phyloP scores from a whole-genome alignment of 192 early-diverging fungal species.

The Funneliformis geosporum region DNA sequence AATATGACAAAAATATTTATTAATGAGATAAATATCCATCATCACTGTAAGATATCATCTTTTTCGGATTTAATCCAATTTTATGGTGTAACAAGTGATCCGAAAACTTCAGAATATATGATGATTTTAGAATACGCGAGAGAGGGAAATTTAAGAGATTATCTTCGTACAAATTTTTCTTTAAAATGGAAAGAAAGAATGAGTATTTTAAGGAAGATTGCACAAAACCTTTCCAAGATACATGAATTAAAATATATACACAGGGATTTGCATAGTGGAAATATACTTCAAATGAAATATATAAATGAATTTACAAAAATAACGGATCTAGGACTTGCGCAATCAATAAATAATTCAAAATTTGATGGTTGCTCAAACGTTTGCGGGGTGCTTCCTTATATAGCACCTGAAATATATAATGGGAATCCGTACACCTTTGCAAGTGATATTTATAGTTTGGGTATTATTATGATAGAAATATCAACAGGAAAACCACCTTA shows the following conservation, averaged over 20 bases:
- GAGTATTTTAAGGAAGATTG: neutral
- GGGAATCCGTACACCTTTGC: conserved; percentile 36
- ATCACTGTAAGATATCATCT: neutral
- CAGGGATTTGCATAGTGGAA: conserved; percentile 34
- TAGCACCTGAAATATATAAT: conserved; percentile 41
- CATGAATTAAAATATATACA: conserved; percentile 38
- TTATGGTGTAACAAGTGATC: conserved; percentile 19
- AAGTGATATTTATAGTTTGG: conserved; percentile 45
- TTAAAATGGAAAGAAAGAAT: conserved; percentile 16
- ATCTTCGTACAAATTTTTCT: neutral
- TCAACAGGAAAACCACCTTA: conserved; percentile 42
- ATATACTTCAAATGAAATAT: neutral
- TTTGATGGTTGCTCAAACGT: conserved; percentile 33
- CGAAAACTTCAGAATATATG: neutral
- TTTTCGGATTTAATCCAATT: neutral
- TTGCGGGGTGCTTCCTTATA: conserved; percentile 42
- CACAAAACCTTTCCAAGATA: conserved; percentile 2
- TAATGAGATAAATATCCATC: neutral
- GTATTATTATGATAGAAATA: conserved; percentile 46
- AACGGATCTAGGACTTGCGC: conserved; percentile 30
- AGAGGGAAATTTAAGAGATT: neutral
- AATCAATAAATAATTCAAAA: conserved; percentile 1
- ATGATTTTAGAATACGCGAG: neutral
- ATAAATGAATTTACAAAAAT: conserved; percentile 40
- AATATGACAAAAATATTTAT: neutral